Percentiles rank a stretch among this genome's conserved stretches.
Conservation (phyloP, 345 rosid species). For the Nephelium lappaceum region DNA sequence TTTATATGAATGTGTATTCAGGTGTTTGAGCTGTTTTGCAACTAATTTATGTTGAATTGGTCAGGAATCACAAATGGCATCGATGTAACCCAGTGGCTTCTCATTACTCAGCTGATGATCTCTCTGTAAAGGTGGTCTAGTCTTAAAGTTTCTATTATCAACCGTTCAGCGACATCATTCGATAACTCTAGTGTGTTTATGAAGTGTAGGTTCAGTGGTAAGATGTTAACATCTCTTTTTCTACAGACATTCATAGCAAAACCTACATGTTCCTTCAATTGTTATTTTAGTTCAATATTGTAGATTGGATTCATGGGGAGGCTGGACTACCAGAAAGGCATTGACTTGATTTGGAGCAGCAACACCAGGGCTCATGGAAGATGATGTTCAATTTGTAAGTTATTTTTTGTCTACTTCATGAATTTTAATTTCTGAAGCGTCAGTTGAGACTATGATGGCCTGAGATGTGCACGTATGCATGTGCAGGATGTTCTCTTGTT, state of each 20-base stretch:
- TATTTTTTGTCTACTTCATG: constrained; percentile 29
- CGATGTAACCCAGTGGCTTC: constrained; percentile 72
- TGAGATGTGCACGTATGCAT: background rate
- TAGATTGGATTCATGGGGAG: constrained; percentile 97
- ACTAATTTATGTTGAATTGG: constrained; percentile 10
- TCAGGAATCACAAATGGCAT: constrained; percentile 92
- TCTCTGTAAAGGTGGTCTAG: constrained; percentile 73
- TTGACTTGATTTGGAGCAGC: constrained; percentile 74
- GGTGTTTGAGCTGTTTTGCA: constrained; percentile 1
- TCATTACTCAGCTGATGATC: constrained; percentile 68
- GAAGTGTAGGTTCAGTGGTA: no score
- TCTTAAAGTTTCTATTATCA: no score
- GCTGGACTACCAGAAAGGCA: constrained; percentile 93
- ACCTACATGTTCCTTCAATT: constrained; percentile 5
- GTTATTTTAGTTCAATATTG: constrained; percentile 28
- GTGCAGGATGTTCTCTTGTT: background rate
- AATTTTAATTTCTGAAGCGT: background rate
- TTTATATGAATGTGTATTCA: background rate
- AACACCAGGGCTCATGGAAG: constrained; percentile 75
- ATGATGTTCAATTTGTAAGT: constrained; percentile 92
- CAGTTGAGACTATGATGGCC: background rate
- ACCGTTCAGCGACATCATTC: no score
- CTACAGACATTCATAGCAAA: background rate
- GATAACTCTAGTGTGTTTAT: no score
- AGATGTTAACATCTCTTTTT: constrained; percentile 19